Conservation (phyloP, 140 eudicot genomes). For the Stevia rebaudiana region DNA sequence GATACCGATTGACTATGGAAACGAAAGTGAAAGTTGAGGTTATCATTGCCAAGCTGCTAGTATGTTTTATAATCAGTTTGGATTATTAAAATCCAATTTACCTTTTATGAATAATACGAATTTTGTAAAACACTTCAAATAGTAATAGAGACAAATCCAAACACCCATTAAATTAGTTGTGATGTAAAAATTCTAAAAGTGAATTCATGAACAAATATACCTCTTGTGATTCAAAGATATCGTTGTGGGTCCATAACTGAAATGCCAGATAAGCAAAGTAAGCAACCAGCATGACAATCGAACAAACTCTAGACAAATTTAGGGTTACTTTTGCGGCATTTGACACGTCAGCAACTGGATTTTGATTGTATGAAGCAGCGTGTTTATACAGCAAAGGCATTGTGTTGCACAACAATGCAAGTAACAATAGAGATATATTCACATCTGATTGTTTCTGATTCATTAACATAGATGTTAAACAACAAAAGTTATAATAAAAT, state of each 20-base stretch:
- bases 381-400: slow-evolving; percentile 45
- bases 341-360: slow-evolving; percentile 16
- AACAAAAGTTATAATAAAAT: no score
- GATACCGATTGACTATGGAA: no score
- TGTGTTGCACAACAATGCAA: slow-evolving; percentile 53
- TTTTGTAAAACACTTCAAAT: no score
- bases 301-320: slow-evolving; percentile 46
- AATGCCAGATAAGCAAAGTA: slow-evolving; percentile 60
- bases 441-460: slow-evolving; percentile 71
- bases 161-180: neutral
- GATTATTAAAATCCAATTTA: no score
- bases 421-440: slow-evolving; percentile 45
- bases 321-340: slow-evolving; percentile 27
- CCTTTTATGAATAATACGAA: no score
- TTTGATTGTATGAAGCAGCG: slow-evolving; percentile 21
- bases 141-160: neutral
- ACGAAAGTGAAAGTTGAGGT: no score
- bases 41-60: no score
- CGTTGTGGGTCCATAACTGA: slow-evolving; percentile 66
- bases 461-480: neutral
- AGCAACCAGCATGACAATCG: slow-evolving; percentile 56
- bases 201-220: slow-evolving; percentile 14
- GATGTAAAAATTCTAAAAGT: neutral
- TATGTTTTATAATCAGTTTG: no score
- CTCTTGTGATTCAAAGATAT: slow-evolving; percentile 49